Evolutionary conservation across 345 rosid species (phyloP).

Genomic region (Mangifera indica): DNA sequence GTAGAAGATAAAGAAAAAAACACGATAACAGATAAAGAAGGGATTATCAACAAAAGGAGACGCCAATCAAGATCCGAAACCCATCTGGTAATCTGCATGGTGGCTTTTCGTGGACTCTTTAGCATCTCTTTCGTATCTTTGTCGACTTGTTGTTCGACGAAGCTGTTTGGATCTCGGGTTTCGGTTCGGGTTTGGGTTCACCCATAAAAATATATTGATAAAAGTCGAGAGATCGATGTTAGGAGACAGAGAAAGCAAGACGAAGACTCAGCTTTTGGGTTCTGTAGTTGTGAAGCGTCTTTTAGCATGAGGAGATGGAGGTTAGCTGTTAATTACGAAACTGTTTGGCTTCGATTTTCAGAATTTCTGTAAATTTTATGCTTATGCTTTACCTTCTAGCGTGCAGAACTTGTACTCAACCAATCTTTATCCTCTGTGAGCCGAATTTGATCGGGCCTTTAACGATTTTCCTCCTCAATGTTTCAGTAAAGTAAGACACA

Average conservation of each 20-base stretch:
- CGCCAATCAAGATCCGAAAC: constrained; percentile 52
- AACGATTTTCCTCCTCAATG: too few species aligned
- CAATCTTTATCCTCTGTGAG: too few species aligned
- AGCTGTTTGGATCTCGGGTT: neutral
- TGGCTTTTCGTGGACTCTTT: constrained; percentile 14
- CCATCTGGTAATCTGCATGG: constrained; percentile 28
- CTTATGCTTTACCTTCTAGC: neutral
- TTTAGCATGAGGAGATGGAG: constrained; percentile 5
- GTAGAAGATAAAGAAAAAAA: constrained; percentile 26
- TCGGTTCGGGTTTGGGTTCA: constrained; percentile 3
- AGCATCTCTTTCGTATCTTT: neutral
- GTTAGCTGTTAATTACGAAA: constrained; percentile 1
- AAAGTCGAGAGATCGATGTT: neutral
- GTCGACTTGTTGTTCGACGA: neutral
- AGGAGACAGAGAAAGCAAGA: constrained; percentile 11
- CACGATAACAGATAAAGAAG: constrained; percentile 31
- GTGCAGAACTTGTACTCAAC: too few species aligned
- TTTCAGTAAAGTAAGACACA: too few species aligned
- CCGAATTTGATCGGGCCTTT: too few species aligned
- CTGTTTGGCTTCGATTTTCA: neutral
- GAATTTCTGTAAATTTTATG: neutral
- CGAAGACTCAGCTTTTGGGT: neutral
- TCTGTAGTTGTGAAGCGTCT: neutral
- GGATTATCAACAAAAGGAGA: constrained; percentile 31
- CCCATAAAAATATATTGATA: neutral